A percentile compares a stretch with the other conserved stretches of the same genome.
Conservation (phyloP, 768 basidiomycete genomes). For the Auricularia auricula-judae region DNA sequence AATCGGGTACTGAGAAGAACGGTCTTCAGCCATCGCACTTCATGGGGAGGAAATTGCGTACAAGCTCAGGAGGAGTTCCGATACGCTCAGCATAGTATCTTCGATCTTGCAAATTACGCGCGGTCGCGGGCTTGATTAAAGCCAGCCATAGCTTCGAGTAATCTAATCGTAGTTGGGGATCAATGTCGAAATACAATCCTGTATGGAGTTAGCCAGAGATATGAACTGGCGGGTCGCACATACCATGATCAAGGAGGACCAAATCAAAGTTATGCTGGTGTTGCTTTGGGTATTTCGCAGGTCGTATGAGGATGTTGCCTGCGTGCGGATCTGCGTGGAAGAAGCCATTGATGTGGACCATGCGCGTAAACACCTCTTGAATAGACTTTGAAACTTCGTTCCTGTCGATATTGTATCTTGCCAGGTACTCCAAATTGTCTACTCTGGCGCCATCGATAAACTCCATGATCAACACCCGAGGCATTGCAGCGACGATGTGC, state of each 20-base stretch:
- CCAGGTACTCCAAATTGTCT: conserved; percentile 78
- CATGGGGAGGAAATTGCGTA: conserved; percentile 23
- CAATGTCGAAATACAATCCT: conserved; percentile 77
- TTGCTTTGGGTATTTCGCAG: conserved; percentile 44
- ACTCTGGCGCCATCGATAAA: conserved; percentile 83
- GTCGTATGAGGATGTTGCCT: conserved; percentile 89
- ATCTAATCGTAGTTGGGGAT: conserved; percentile 66
- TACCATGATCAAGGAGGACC: conserved; percentile 81
- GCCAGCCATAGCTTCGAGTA: conserved; percentile 87
- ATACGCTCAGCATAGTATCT: conserved; percentile 83
- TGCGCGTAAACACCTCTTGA: conserved; percentile 79
- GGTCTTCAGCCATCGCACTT: no score
- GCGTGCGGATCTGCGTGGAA: conserved; percentile 73
- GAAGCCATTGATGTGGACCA: conserved; percentile 87
- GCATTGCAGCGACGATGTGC: conserved; percentile 62
- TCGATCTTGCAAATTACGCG: conserved; percentile 52
- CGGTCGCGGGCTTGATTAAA: conserved; percentile 63
- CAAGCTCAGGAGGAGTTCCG: conserved; percentile 79
- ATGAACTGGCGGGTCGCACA: conserved; percentile 8
- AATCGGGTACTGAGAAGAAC: conserved; percentile 60
- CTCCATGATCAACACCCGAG: conserved; percentile 89
- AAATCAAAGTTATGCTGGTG: conserved; percentile 96
- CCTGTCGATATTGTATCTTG: conserved; percentile 73
- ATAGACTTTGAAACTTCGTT: conserved; percentile 91
- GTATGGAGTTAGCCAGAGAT: background rate